Evolutionary conservation across 2,329 filamentous ascomycete species (phyloP), one percentile per base, ranked within the genome.

Genomic region (Celoporthe dispersa): DNA sequence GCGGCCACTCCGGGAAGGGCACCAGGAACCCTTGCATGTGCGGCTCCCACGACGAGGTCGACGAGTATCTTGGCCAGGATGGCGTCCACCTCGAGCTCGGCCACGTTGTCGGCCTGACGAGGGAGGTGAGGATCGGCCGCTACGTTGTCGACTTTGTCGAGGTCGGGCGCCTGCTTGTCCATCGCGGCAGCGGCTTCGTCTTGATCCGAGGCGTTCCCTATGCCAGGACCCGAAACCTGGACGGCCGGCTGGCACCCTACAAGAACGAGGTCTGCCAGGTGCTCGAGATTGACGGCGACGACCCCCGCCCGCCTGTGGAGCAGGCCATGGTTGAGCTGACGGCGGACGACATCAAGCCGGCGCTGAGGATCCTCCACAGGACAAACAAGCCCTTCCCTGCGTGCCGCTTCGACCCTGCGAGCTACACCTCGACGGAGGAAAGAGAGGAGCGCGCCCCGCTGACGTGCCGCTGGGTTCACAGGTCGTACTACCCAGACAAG

Each of bases 331-430:
- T 85, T 0, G 84, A 88, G 2, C 75, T 90, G 0, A 59, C 77
- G 0, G 68, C 84, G 0, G 64, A 73, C 0, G 70, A 80, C 0
- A 79, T 90, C 0, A 74, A 80, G 8, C 65, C 66, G 1, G 72
- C 77, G 1, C 77, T 82, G 8, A 79, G 87, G 0, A 76, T 75
- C 0, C 77, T 92, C 0, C 75, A 82, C 0, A 78, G 85, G 2
- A 92, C 90, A 0, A 93, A 92, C 70, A 76, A 82, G 0, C 73
- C 77, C 0, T 88, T 83, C 59, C 85, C 85, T 0, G 68, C 76
- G 0, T 79, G 80, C 63, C 75, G 78, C 0, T 79, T 78, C 9
- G 67, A 77, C 0, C 31, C 62, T 0, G 37, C 65, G 0, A 64
- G 75, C 0, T 80, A 75, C 48, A 65, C 63, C 0, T 74, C 74